Evolutionary conservation across 2,329 filamentous ascomycete genomes (phyloP).

Genomic region (Fusarium hostae): DNA sequence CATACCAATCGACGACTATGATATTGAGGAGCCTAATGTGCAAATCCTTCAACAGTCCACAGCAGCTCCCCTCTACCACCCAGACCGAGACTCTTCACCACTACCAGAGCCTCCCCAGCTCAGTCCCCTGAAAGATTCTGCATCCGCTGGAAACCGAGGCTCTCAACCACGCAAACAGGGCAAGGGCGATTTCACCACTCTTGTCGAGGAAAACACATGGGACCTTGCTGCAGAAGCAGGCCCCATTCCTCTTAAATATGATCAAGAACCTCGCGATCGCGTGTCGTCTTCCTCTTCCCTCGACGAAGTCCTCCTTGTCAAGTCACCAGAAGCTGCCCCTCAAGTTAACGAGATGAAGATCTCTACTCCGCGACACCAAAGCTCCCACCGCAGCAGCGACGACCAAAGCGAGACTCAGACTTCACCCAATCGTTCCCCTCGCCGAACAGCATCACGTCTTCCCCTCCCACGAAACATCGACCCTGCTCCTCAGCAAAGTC

Average conservation of each 20-base stretch:
- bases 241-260: conserved; percentile 1
- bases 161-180: conserved; percentile 44
- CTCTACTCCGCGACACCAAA: conserved; percentile 32
- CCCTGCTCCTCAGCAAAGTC: conserved; percentile 62
- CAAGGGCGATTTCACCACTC: conserved; percentile 58
- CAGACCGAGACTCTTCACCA: conserved; percentile 55
- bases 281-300: conserved; percentile 48
- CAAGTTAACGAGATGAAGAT: conserved; percentile 21
- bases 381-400: conserved; percentile 24
- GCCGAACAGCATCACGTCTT: conserved; percentile 36
- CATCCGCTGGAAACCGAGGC: conserved; percentile 61
- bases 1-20: conserved; percentile 56
- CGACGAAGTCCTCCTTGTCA: conserved; percentile 49
- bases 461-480: conserved; percentile 52
- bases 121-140: conserved; percentile 64
- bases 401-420: conserved; percentile 24
- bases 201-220: conserved; percentile 60
- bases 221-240: conserved; percentile 51
- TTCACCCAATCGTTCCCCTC: conserved; percentile 34
- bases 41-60: conserved; percentile 58
- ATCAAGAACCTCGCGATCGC: conserved; percentile 33
- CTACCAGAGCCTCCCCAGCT: conserved; percentile 60
- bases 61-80: conserved; percentile 42
- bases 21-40: conserved; percentile 57
- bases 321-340: conserved; percentile 32